Evolutionary conservation across 352 stramenopile genomes (phyloP), one percentile per base, ranked within the genome.

Genomic region (Globisporangium parvum): DNA sequence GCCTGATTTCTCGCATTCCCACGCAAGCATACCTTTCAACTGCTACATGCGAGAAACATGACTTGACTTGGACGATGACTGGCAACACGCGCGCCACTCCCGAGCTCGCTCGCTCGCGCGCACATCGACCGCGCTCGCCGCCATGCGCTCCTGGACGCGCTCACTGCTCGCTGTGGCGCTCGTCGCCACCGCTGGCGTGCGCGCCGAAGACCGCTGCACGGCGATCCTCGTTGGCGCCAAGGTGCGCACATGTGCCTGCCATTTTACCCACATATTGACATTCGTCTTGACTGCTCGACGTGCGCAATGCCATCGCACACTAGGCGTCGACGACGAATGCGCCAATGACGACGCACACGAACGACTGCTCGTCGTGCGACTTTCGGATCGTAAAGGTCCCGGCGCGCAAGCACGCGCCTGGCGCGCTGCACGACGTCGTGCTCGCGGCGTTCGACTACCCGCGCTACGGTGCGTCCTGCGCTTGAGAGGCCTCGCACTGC

Each of bases 301-400:
- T 11, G 31, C 31, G 31, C 31, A 10, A 37, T 37, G 31, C 31
- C 31, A 37, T 33, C 26, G 49, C 59, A 11, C 26, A 37, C 31
- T 39, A 88, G 79, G 75, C 77, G 21, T 88, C 79, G 2, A 77
- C 72, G 5, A 91, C 73, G 17, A 67, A 67, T 2, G 64, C 81
- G 17, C 76, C 84, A 31, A 92, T 93, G 77, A 89, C 80, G 41
- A 91, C 84, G 18, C 84, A 93, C 63, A 87, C 84, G 44, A 89
- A 84, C 60, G 84, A 93, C 64, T 92, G 84, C 59, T 89, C 71
- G 55, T 87, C 69, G 24, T 91, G 84, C 55, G 84, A 93, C 64
- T 93, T 91, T 57, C 84, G 84, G 40, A 73, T 92, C 60, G 78
- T 64, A 56, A 93, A 92, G 41, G 79, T 93, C 46, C 84, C 84